phyloP scores from a whole-genome alignment of 1,284 basidiomycete genomes.

The Heliocybe sulcata region DNA sequence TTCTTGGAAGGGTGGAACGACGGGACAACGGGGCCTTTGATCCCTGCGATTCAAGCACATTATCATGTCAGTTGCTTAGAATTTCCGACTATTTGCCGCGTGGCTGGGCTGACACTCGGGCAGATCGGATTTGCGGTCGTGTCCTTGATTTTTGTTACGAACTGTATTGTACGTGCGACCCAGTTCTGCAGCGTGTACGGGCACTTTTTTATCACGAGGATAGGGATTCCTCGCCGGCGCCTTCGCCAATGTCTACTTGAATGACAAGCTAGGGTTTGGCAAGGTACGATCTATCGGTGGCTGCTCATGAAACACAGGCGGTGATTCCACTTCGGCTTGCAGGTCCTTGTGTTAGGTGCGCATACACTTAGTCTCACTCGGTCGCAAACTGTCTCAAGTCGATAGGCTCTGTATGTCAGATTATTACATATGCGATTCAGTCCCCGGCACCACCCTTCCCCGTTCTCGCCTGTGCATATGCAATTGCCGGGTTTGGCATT shows the following conservation, averaged over 20 bases:
- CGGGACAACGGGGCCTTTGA: constrained; percentile 48
- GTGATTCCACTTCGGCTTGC: too few relatives aligned
- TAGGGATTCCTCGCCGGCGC: constrained; percentile 11
- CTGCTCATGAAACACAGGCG: too few relatives aligned
- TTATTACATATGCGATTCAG: constrained; percentile 37
- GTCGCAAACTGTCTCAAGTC: not conserved
- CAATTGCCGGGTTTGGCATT: constrained; percentile 55
- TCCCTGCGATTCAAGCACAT: constrained; percentile 47
- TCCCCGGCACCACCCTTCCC: constrained; percentile 62
- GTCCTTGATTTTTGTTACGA: constrained; percentile 49
- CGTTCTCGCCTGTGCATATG: constrained; percentile 52
- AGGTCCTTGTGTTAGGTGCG: not conserved
- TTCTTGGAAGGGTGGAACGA: constrained; percentile 57
- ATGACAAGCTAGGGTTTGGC: constrained; percentile 24
- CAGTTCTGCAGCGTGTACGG: not conserved
- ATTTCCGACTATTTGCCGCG: not conserved
- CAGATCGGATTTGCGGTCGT: constrained; percentile 38
- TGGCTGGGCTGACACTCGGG: not conserved
- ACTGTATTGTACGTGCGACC: constrained; percentile 33
- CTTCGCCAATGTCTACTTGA: constrained; percentile 19
- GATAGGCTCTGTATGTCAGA: constrained; percentile 33
- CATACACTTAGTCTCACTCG: not conserved
- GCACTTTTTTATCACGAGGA: not conserved
- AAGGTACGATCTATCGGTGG: constrained; percentile 11
- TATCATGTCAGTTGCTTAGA: constrained; percentile 31